Conservation (phyloP, 2,329 filamentous ascomycete species). For the Penicillium fuscoglaucum region DNA sequence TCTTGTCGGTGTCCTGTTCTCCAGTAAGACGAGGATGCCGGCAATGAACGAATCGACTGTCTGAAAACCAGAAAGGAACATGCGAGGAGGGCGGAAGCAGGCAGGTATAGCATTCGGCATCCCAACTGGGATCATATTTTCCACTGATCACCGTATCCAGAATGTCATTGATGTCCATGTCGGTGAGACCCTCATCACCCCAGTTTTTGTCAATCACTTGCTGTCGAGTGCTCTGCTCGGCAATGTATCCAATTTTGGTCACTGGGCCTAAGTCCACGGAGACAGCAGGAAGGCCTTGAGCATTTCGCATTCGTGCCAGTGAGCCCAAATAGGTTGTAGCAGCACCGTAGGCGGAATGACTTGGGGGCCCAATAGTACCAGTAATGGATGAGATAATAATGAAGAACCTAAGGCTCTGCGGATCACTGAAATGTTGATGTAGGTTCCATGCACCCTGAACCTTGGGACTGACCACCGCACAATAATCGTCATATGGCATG, state of each 20-base stretch:
- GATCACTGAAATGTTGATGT: neutral
- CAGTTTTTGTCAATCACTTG: neutral
- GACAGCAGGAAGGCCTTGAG: neutral
- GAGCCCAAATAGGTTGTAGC: neutral
- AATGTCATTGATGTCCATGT: neutral
- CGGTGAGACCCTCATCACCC: neutral
- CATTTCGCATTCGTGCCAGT: neutral
- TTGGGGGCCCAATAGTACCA: neutral
- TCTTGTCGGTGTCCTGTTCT: neutral
- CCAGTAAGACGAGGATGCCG: neutral
- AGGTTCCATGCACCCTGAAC: neutral
- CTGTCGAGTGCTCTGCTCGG: neutral
- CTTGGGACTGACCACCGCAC: neutral
- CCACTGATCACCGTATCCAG: neutral
- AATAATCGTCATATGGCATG: neutral
- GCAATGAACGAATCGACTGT: neutral
- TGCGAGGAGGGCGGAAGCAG: neutral
- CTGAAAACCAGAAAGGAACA: neutral
- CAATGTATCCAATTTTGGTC: neutral
- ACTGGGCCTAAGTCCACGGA: neutral
- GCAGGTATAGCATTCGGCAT: neutral
- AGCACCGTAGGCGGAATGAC: neutral
- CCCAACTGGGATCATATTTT: neutral
- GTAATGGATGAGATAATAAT: neutral
- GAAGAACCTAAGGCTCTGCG: neutral